These are phyloP conservation scores for Xylariales sp. DNA, from an alignment of 2,329 filamentous ascomycete species.

Conservation along the genomic window DNA sequence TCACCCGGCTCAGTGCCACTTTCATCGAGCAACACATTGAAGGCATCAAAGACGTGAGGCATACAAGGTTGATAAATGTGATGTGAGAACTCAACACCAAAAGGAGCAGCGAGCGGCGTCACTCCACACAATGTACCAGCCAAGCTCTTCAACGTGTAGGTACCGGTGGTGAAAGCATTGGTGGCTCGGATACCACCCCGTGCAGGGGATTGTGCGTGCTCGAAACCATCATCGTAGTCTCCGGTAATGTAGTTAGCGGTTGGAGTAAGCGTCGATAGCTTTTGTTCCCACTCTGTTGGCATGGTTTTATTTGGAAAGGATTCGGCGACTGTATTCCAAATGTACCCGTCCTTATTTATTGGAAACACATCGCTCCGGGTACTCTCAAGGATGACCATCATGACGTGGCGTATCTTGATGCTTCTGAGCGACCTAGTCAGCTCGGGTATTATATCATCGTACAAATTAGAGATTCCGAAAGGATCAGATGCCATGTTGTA, in stretches of 20 bases:
- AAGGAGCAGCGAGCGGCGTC: not conserved
- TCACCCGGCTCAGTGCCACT: not conserved
- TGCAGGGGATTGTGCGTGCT: not conserved
- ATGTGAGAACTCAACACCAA: not conserved
- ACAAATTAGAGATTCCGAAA: not conserved
- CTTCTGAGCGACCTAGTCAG: not conserved
- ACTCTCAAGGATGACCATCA: not conserved
- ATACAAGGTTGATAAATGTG: not conserved
- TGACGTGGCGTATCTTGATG: not conserved
- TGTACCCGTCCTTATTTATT: not conserved
- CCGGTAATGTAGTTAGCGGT: not conserved
- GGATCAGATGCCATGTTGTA: not conserved
- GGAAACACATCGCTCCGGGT: not conserved
- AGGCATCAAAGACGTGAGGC: not conserved
- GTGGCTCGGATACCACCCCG: not conserved
- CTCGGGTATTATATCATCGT: not conserved
- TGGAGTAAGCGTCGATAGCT: not conserved
- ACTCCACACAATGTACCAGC: not conserved
- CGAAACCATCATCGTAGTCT: not conserved
- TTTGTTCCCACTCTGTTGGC: not conserved
- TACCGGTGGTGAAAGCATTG: not conserved
- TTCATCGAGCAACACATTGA: not conserved
- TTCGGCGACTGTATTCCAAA: not conserved
- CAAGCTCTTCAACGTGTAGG: not conserved
- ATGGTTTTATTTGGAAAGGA: not conserved